Conservation (phyloP, 768 basidiomycete genomes). For the Hortiboletus campestris region DNA sequence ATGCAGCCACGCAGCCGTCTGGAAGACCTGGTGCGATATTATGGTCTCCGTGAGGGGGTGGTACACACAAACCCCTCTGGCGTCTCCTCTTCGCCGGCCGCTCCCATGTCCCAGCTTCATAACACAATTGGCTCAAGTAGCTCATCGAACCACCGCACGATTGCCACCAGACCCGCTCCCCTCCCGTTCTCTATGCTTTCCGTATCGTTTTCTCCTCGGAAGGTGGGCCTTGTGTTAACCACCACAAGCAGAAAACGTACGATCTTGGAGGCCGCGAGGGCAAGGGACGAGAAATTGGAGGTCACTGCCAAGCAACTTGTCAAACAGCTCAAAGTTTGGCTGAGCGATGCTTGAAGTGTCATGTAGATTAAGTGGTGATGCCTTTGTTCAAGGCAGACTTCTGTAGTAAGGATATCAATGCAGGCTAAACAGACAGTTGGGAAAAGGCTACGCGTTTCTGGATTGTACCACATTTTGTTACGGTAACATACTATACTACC, state of each 20-base stretch:
- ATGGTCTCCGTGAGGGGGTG: slow-evolving; percentile 41
- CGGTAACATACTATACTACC: neutral
- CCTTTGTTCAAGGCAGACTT: neutral
- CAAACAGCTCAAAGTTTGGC: slow-evolving; percentile 44
- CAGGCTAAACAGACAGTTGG: neutral
- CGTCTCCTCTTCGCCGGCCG: slow-evolving; percentile 1
- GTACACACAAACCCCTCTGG: slow-evolving; percentile 17
- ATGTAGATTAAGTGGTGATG: too few relatives aligned
- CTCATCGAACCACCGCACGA: neutral
- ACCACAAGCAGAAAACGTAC: slow-evolving; percentile 44
- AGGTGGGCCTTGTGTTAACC: slow-evolving; percentile 37
- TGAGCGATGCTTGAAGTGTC: slow-evolving; percentile 25
- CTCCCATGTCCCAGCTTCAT: neutral
- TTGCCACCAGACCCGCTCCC: slow-evolving; percentile 5
- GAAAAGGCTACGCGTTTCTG: neutral
- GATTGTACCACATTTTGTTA: neutral
- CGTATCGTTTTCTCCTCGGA: slow-evolving; percentile 39
- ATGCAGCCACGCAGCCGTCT: slow-evolving; percentile 69
- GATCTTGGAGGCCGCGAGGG: slow-evolving; percentile 51
- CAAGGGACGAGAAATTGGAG: slow-evolving; percentile 57
- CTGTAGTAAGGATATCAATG: neutral
- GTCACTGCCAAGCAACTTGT: slow-evolving; percentile 52
- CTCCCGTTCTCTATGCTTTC: slow-evolving; percentile 39
- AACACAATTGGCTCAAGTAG: slow-evolving; percentile 1
- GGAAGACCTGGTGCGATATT: slow-evolving; percentile 65